Percentiles rank a stretch among this genome's conserved stretches.
Conservation (phyloP, 257 asterid species). For the Prunella vulgaris region DNA sequence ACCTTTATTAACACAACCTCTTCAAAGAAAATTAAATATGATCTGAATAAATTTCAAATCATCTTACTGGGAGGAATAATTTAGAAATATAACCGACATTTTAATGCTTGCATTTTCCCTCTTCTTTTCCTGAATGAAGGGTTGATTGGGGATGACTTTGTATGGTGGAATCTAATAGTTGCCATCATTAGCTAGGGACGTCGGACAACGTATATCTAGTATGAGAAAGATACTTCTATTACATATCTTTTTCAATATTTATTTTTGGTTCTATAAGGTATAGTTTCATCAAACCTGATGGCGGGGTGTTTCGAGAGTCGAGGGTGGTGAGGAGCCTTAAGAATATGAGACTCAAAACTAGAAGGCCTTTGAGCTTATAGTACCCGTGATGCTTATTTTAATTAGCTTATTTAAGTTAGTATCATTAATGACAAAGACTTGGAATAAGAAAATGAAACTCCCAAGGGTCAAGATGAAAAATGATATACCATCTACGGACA, state of each 20-base stretch:
- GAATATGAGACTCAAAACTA: background rate
- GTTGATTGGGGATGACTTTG: background rate
- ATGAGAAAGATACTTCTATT: constrained; percentile 5
- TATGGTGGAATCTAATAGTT: background rate
- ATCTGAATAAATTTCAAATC: background rate
- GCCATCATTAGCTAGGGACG: background rate
- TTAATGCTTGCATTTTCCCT: background rate
- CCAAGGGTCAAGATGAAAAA: constrained; percentile 6
- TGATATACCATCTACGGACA: background rate
- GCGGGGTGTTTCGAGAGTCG: too few species aligned
- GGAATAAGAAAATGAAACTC: background rate
- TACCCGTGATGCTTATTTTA: constrained; percentile 4
- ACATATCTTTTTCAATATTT: background rate
- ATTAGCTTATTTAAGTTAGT: background rate
- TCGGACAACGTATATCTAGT: background rate
- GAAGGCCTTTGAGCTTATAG: constrained; percentile 13
- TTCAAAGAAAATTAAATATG: background rate
- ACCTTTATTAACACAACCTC: background rate
- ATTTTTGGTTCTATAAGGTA: background rate
- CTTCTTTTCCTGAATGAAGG: constrained; percentile 5
- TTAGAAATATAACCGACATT: background rate
- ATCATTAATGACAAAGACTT: background rate
- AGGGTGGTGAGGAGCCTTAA: too few species aligned
- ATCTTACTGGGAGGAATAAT: background rate
- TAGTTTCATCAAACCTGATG: background rate